Evolutionary conservation across 768 basidiomycete species (phyloP).

Genomic region (Boletus speciosus): DNA sequence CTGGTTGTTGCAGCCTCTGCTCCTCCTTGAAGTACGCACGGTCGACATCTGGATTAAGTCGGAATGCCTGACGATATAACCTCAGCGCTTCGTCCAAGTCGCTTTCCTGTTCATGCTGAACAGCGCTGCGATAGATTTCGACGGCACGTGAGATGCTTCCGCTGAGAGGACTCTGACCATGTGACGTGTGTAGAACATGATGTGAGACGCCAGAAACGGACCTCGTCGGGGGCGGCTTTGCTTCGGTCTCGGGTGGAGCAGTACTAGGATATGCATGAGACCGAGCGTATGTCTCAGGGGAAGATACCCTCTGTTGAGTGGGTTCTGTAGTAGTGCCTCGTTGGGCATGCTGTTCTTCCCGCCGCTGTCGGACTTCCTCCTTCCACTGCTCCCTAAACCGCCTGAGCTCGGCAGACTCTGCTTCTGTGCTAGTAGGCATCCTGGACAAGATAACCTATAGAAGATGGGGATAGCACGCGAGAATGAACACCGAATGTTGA

Average conservation of each 20-base stretch:
- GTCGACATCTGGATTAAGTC: conserved; percentile 73
- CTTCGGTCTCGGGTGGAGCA: conserved; percentile 1
- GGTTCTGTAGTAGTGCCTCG: not conserved
- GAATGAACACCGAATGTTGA: not conserved
- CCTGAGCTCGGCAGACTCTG: conserved; percentile 60
- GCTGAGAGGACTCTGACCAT: conserved; percentile 31
- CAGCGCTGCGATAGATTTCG: conserved; percentile 64
- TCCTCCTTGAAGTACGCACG: conserved; percentile 62
- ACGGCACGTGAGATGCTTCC: conserved; percentile 48
- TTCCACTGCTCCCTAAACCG: conserved; percentile 74
- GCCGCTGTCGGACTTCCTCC: conserved; percentile 50
- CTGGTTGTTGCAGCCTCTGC: conserved; percentile 21
- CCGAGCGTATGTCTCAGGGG: conserved; percentile 8
- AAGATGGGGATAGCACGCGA: not conserved
- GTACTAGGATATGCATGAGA: conserved; percentile 1
- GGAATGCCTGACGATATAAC: conserved; percentile 79
- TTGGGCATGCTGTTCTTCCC: conserved; percentile 12
- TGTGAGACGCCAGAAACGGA: conserved; percentile 16
- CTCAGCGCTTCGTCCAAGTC: conserved; percentile 71
- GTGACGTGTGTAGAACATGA: conserved; percentile 18
- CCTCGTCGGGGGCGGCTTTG: conserved; percentile 5
- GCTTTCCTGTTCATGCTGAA: conserved; percentile 69
- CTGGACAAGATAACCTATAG: not conserved
- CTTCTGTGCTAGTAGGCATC: conserved; percentile 19
- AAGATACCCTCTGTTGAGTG: not conserved